phyloP scores from a whole-genome alignment of 108 stramenopile species.

The Fragilaria radians region DNA sequence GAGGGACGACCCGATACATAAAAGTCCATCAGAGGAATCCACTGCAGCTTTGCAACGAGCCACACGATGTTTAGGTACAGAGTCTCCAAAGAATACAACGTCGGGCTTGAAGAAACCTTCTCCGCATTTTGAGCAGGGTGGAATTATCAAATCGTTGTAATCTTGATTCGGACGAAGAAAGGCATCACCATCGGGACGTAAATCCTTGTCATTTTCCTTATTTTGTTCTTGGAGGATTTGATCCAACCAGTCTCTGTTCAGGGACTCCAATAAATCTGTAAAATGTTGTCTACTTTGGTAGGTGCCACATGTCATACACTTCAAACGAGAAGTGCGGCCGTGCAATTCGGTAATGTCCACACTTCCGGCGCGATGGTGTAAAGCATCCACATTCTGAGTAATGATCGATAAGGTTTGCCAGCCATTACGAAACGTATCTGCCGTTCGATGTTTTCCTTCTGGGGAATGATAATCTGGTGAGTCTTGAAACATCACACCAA shows the following conservation, averaged over 20 bases:
- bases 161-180: constrained; percentile 37
- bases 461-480: constrained; percentile 18
- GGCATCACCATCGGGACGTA: constrained; percentile 96
- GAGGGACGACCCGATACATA: constrained; percentile 84
- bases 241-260: constrained; percentile 71
- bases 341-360: constrained; percentile 86
- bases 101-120: constrained; percentile 86
- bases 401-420: constrained; percentile 49
- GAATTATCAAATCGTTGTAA: constrained; percentile 64
- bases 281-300: constrained; percentile 56
- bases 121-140: constrained; percentile 67
- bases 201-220: constrained; percentile 7
- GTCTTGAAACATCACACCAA: constrained; percentile 58
- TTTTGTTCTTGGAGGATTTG: constrained; percentile 16
- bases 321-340: constrained; percentile 69
- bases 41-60: constrained; percentile 54
- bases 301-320: constrained; percentile 86
- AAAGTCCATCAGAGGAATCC: constrained; percentile 64
- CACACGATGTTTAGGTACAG: constrained; percentile 66
- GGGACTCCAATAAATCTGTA: constrained; percentile 54
- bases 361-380: constrained; percentile 85
- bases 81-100: constrained; percentile 94
- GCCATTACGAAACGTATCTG: constrained; percentile 3
- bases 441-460: background rate
- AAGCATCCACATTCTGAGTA: constrained; percentile 96